Percentiles rank a stretch among this genome's conserved stretches.
Conservation (phyloP, 139 green algal species). For the Coelastrella sp. region DNA sequence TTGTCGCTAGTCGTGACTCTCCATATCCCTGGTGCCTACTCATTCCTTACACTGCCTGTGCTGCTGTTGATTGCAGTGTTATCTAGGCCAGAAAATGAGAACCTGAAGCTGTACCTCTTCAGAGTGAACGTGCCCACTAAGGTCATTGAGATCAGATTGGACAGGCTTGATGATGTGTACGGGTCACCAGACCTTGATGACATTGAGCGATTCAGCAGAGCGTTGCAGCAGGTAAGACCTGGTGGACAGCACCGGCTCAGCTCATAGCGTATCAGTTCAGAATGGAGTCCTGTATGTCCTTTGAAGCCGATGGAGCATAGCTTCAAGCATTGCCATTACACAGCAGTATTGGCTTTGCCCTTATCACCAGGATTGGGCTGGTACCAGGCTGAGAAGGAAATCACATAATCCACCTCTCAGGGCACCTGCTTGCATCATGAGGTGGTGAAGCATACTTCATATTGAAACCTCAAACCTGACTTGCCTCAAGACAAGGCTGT, state of each 20-base stretch:
- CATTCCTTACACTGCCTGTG: no score
- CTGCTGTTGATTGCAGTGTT: background rate
- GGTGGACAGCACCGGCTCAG: background rate
- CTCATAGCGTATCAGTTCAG: background rate
- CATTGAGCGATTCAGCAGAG: conserved; percentile 58
- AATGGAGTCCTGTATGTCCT: background rate
- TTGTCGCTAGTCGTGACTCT: background rate
- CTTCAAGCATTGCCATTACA: no score
- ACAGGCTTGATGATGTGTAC: conserved; percentile 56
- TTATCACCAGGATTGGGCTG: no score
- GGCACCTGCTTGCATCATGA: no score
- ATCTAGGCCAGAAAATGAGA: conserved; percentile 12
- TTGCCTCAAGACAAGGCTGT: no score
- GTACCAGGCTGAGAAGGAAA: no score
- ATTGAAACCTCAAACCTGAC: no score
- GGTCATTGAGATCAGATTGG: conserved; percentile 12
- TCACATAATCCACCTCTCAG: no score
- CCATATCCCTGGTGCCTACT: background rate
- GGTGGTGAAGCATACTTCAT: no score
- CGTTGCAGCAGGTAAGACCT: conserved; percentile 18
- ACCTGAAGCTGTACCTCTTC: conserved; percentile 62
- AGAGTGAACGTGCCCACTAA: conserved; percentile 26
- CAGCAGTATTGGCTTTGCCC: no score
- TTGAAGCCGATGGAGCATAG: background rate
- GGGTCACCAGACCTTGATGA: conserved; percentile 71